Percentiles rank a stretch among this genome's conserved stretches.
phyloP scores from a whole-genome alignment of 2,329 filamentous ascomycete genomes.

The Beauveria asiatica region DNA sequence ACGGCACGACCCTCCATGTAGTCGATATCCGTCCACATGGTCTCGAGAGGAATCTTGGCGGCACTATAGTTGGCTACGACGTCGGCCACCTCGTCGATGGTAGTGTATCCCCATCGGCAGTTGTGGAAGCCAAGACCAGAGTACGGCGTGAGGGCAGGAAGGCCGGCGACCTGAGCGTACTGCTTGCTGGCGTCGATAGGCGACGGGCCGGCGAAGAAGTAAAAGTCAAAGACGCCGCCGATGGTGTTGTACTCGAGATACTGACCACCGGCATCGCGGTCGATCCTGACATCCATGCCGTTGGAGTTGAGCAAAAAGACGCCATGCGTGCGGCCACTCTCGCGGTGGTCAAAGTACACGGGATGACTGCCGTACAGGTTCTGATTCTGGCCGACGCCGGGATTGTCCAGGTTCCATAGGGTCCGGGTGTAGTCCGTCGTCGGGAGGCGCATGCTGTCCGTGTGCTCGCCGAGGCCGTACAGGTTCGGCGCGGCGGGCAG shows the following conservation, averaged over 20 bases:
- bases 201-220: slow-evolving; percentile 67
- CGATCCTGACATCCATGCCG: slow-evolving; percentile 65
- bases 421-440: slow-evolving; percentile 52
- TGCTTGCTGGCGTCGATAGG: slow-evolving; percentile 60
- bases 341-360: slow-evolving; percentile 58
- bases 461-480: slow-evolving; percentile 70
- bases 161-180: slow-evolving; percentile 59
- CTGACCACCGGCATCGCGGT: slow-evolving; percentile 48
- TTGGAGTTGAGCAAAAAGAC: slow-evolving; percentile 72
- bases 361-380: slow-evolving; percentile 74
- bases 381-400: slow-evolving; percentile 47
- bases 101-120: slow-evolving; percentile 65
- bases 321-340: slow-evolving; percentile 52
- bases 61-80: slow-evolving; percentile 59
- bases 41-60: slow-evolving; percentile 57
- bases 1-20: slow-evolving; percentile 27
- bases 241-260: slow-evolving; percentile 75
- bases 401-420: slow-evolving; percentile 63
- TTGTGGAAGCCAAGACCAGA: slow-evolving; percentile 78
- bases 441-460: slow-evolving; percentile 56
- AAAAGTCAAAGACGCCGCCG: slow-evolving; percentile 70
- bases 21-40: slow-evolving; percentile 36
- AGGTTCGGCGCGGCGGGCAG: slow-evolving; percentile 59
- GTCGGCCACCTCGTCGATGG: slow-evolving; percentile 59
- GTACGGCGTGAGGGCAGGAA: slow-evolving; percentile 74